Evolutionary conservation across 805 yeast species (phyloP), one percentile per base, ranked within the genome.

Genomic region (Wickerhamomyces kurtzmanii): DNA sequence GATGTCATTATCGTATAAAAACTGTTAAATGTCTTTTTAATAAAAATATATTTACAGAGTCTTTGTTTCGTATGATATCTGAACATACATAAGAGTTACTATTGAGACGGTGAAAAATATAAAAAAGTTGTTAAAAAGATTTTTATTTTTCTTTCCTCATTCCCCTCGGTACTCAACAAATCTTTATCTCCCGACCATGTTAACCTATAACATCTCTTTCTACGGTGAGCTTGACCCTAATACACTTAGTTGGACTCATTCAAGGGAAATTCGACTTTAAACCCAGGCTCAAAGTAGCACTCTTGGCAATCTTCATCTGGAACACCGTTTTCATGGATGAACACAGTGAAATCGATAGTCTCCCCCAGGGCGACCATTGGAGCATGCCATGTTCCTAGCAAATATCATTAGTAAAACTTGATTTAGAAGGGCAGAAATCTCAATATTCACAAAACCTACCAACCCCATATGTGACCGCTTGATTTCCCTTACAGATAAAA

Each of bases 341-440:
- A 57, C n/a, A 89, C 96, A 3, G 84, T 87, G 55, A 87, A 89
- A 45, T 89, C 95, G 10, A 77, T 55, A 5, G 59, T 57, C 15
- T 68, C 72, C 19, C 75, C 78, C 8, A 85, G 51, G 2, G 84
- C 89, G 14, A 89, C 78, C 97, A 87, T 87, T 4, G 97, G 96
- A 0, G 96, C 94, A 49, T 87, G 97, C 97, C 97, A 87, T 5
- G 78, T 71, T 1, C 80, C 84, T 9, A 37, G 18, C n/a, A 15
- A 12, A 6, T 3, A 5, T 12, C 12, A 5, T 8, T 17, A 12
- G 12, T 5, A 11, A 13, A 13, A 24, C 12, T 9, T 17, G 14
- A 19, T 4, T 10, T 7, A 22, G 15, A 16, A 20, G 6, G 17
- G 4, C 23, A 20, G 15, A 12, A 7, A 4, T n/a, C 5, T 6